Conservation (phyloP, 2,329 filamentous ascomycete genomes). For the Phyllachora maydis region DNA sequence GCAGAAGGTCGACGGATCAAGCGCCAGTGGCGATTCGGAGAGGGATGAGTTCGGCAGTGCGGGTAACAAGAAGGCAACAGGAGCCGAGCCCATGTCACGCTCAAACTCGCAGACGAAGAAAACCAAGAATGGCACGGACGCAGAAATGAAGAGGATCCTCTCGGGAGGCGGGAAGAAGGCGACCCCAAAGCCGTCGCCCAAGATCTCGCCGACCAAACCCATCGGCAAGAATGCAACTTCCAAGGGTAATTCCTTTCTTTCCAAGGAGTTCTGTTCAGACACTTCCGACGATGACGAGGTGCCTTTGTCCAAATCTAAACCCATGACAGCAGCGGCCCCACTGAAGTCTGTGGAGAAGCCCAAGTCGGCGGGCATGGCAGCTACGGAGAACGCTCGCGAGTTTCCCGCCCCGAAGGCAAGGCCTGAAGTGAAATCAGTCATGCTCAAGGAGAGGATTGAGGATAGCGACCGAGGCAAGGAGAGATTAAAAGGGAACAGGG, state of each 20-base stretch:
- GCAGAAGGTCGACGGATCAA: slow-evolving; percentile 27
- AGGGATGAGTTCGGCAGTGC: background rate
- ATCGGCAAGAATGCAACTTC: too few species aligned
- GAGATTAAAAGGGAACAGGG: slow-evolving; percentile 10
- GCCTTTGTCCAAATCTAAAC: slow-evolving; percentile 15
- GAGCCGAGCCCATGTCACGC: slow-evolving; percentile 12
- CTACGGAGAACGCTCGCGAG: slow-evolving; percentile 6
- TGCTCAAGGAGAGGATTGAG: slow-evolving; percentile 1
- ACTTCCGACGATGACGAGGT: slow-evolving; percentile 33
- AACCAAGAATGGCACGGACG: slow-evolving; percentile 21
- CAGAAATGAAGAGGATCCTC: slow-evolving; percentile 4
- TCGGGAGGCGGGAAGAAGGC: slow-evolving; percentile 32
- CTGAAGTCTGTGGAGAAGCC: slow-evolving; percentile 2
- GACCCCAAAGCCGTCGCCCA: slow-evolving; percentile 15
- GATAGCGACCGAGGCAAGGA: slow-evolving; percentile 4
- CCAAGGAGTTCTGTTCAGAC: slow-evolving; percentile 33
- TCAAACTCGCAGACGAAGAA: slow-evolving; percentile 10
- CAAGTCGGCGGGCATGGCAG: slow-evolving; percentile 8
- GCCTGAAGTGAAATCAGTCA: slow-evolving; percentile 4
- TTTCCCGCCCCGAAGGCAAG: slow-evolving; percentile 14
- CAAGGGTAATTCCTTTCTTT: too few species aligned
- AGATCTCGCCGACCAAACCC: slow-evolving; percentile 22
- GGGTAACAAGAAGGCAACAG: slow-evolving; percentile 20
- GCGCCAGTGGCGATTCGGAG: slow-evolving; percentile 10
- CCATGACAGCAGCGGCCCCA: slow-evolving; percentile 4